Base-by-base conservation (phyloP, 345 rosid genomes). In the Boechera stricta region DNA sequence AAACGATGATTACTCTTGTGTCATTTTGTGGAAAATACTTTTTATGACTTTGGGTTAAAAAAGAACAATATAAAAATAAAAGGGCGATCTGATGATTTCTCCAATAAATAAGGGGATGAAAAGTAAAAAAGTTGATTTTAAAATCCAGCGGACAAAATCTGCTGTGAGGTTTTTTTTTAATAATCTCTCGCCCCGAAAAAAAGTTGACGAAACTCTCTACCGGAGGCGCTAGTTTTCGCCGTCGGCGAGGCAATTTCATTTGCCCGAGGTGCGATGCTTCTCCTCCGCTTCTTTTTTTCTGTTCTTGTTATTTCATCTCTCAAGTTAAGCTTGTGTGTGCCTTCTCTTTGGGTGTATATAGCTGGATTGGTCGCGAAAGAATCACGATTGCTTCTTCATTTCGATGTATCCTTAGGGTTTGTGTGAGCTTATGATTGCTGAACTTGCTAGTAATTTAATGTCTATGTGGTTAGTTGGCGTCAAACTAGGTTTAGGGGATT, bases 71-170 rank as follows among this genome's bases (percentile, higher is more conserved):
- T 11, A 12, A 29, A 68, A 41, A 6, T 32, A 7, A 52, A 76
- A 31, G 62, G 74, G 45, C 38, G 31, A 67, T 61, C 55, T 51
- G 15, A 35, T 76, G 32, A 76, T 21, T 51, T 60, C 55, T 39
- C 36, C n/a, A 61, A 68, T 15, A 76, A 68, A 51, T 13, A 59
- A 31, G 75, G 61, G 54, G 5, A 18, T 3, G 5, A 15, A 32
- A 71, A 69, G 39, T 38, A 59, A 51, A 18, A 13, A 69, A 29
- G 63, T 12, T 29, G 57, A 76, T 69, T 69, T 77, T 24, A 61
- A 73, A 69, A 69, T 69, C 70, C 75, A 69, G 74, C 75, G 74
- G 70, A 69, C 71, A 53, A 69, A 67, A 62, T 69, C 51, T 62
- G 54, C 53, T 69, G 70, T 45, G 64, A 69, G 70, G 5, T 36